Evolutionary conservation across 1,284 basidiomycete species (phyloP).

Genomic region (Rhizopogon parksii): DNA sequence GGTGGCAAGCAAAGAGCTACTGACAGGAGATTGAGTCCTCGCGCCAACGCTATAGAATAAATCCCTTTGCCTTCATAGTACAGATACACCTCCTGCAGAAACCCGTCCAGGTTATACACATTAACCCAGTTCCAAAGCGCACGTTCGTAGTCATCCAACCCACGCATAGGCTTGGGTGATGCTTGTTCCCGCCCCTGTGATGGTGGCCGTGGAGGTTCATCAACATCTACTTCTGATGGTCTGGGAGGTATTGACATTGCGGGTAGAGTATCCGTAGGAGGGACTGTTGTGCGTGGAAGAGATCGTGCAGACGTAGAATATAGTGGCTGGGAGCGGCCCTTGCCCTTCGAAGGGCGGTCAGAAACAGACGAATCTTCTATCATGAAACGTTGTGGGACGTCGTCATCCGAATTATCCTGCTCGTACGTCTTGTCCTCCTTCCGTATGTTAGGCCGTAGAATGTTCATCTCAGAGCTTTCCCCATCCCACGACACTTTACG

Average conservation of each 20-base stretch:
- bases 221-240: slow-evolving; percentile 54
- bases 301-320: slow-evolving; percentile 40
- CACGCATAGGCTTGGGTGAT: slow-evolving; percentile 50
- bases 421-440: slow-evolving; percentile 52
- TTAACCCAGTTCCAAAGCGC: slow-evolving; percentile 99
- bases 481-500: slow-evolving; percentile 52
- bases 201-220: slow-evolving; percentile 21
- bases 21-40: slow-evolving; percentile 87
- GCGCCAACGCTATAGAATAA: slow-evolving; percentile 85
- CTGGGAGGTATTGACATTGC: slow-evolving; percentile 52
- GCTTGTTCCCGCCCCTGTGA: slow-evolving; percentile 21
- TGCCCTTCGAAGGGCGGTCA: slow-evolving; percentile 31
- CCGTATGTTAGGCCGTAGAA: slow-evolving; percentile 60
- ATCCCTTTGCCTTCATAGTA: slow-evolving; percentile 97
- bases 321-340: slow-evolving; percentile 37
- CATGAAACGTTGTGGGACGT: slow-evolving; percentile 78
- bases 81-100: slow-evolving; percentile 89
- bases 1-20: slow-evolving; percentile 31
- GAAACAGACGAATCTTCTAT: slow-evolving; percentile 51
- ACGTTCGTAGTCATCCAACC: slow-evolving; percentile 78
- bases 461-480: slow-evolving; percentile 46
- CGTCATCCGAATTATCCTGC: slow-evolving; percentile 64
- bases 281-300: slow-evolving; percentile 36
- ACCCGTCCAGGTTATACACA: slow-evolving; percentile 92
- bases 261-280: slow-evolving; percentile 15